A percentile compares a stretch with the other conserved stretches of the same genome.
phyloP scores from a whole-genome alignment of 768 basidiomycete species.

The Multifurca ochricompacta region DNA sequence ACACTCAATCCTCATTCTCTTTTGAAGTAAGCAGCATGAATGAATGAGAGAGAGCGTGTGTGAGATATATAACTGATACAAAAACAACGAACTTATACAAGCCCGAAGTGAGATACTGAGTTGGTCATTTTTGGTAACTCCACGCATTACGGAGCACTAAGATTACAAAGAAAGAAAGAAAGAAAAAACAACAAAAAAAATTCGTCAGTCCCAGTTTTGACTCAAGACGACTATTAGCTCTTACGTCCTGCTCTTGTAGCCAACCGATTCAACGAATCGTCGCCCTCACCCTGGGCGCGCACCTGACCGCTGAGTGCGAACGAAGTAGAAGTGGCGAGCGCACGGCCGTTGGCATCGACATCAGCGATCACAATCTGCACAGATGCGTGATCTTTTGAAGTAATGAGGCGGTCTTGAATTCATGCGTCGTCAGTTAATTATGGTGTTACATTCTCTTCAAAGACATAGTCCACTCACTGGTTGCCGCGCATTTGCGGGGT shows the following conservation, averaged over 20 bases:
- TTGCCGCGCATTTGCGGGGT: conserved; percentile 98
- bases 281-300: conserved; percentile 90
- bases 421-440: conserved; percentile 6
- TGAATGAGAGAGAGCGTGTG: neutral
- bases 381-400: conserved; percentile 97
- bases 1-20: no score
- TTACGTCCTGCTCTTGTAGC: conserved; percentile 92
- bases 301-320: conserved; percentile 95
- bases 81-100: no score
- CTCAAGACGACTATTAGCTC: conserved; percentile 30
- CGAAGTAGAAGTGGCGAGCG: conserved; percentile 71
- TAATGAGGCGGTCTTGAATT: conserved; percentile 85
- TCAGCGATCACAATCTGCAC: conserved; percentile 94
- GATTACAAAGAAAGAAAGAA: no score
- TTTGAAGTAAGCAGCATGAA: no score
- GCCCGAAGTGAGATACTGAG: neutral
- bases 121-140: conserved; percentile 84
- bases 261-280: conserved; percentile 93
- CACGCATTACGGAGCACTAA: conserved; percentile 94
- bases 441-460: neutral
- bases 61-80: neutral
- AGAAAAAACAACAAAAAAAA: neutral
- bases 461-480: conserved; percentile 55
- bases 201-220: neutral
- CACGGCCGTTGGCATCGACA: conserved; percentile 84